Conservation (phyloP, 495 filamentous ascomycete species). For the Aspergillus avenaceus region DNA sequence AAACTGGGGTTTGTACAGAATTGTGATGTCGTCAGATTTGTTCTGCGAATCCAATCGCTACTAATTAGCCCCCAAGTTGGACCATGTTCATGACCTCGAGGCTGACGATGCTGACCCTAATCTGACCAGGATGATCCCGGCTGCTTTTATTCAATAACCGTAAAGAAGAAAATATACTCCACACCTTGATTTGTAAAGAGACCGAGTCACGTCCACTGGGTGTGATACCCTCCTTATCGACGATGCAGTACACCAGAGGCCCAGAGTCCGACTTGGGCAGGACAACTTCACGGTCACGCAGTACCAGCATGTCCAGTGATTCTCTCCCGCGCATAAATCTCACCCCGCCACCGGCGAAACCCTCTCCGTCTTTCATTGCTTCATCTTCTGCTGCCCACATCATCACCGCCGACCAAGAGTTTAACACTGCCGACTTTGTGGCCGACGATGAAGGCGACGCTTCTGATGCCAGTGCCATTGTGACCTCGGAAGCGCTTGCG, state of each 20-base stretch:
- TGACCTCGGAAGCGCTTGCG: conserved; percentile 69
- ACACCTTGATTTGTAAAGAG: not conserved
- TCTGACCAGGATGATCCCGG: conserved; percentile 6
- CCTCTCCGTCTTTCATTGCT: conserved; percentile 85
- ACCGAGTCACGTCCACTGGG: not conserved
- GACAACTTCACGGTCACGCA: conserved; percentile 37
- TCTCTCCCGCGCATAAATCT: conserved; percentile 39
- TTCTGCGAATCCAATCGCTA: not conserved
- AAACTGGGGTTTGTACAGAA: too few species aligned
- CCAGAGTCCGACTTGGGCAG: conserved; percentile 30
- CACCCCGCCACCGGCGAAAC: conserved; percentile 68
- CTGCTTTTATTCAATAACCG: not conserved
- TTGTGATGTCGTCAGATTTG: not conserved
- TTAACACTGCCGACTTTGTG: conserved; percentile 60
- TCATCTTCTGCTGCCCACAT: conserved; percentile 86
- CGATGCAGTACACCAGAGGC: conserved; percentile 33
- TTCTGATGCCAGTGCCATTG: conserved; percentile 54
- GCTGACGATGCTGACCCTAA: conserved; percentile 5
- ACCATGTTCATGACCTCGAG: conserved; percentile 4
- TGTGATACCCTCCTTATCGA: conserved; percentile 7
- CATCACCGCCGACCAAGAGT: conserved; percentile 81
- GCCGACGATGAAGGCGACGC: conserved; percentile 60
- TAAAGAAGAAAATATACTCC: not conserved
- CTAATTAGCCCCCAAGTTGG: conserved; percentile 7
- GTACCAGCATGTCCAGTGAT: conserved; percentile 44